Evolutionary conservation across 768 basidiomycete genomes (phyloP), one percentile per base, ranked within the genome.

Genomic region (Phlebiopsis gigantea): DNA sequence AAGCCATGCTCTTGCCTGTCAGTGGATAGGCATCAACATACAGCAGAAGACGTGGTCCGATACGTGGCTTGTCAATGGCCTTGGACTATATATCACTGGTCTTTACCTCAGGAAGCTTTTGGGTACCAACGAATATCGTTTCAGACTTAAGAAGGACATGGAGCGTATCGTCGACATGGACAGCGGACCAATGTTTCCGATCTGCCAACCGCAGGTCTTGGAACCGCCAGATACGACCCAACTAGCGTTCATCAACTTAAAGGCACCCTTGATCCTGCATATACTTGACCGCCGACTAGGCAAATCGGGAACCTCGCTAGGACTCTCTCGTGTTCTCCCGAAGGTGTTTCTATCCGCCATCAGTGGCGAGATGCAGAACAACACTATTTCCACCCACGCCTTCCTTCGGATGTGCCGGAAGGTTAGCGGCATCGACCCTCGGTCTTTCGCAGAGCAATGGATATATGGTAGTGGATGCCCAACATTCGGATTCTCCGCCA

Each of bases 381-480:
- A 93, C 67, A 80, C 84, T 21, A 76, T 99, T 8, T 91, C 93
- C 0, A 98, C 97, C 0, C 87, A 92, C 60, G 81, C 85, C 21
- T 98, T 99, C 73, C 79, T 98, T 58, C 76, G 93, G 57, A 93
- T 84, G 44, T 98, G 95, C 66, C 79, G 95, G 63, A 98, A 95
- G 71, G 89, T 95, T 59, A 91, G 90, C 66, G 92, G 94, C 9
- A 88, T 92, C 17, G 96, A 98, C 66, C 80, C 89, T 22, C 80
- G 89, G 54, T 81, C 83, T 26, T 99, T 99, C 67, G 91, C 93
- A n/a, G 94, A 98, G 66, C 96, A 98, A 69, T 99, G 97, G 97
- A 93, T 99, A 60, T 97, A 94, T 66, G 95, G 95, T 12, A 93
- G 90, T 68, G 97, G 97, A 21, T 97, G 94, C 68, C 97, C 97